Percentiles rank a stretch among this genome's conserved stretches.
phyloP scores from a whole-genome alignment of 1,139 yeast genomes.

The Diutina neorugosa region DNA sequence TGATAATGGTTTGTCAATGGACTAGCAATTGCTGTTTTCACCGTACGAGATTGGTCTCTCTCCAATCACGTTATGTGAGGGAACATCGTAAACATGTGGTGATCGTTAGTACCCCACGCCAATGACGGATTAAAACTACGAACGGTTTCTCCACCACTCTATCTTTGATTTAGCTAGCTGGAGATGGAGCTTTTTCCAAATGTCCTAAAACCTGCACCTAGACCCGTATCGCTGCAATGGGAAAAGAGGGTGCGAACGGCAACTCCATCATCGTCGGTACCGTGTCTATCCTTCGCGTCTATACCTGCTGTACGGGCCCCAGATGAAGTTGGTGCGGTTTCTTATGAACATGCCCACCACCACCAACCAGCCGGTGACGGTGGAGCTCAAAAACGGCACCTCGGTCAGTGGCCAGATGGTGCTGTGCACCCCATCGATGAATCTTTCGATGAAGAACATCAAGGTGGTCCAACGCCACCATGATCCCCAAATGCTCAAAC shows the following conservation, averaged over 20 bases:
- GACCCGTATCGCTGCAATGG: not conserved
- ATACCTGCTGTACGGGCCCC: not conserved
- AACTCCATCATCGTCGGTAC: not conserved
- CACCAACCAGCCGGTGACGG: slow-evolving; percentile 78
- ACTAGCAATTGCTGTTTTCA: too few species aligned
- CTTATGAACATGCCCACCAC: slow-evolving; percentile 62
- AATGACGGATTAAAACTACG: too few species aligned
- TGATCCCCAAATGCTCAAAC: slow-evolving; percentile 65
- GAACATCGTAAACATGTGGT: too few species aligned
- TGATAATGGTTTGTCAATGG: too few species aligned
- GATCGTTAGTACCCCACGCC: too few species aligned
- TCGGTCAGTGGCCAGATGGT: slow-evolving; percentile 75
- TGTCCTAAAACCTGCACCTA: not conserved
- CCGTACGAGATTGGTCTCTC: too few species aligned
- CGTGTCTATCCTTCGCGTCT: not conserved
- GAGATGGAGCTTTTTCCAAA: too few species aligned
- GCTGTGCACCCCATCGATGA: slow-evolving; percentile 88
- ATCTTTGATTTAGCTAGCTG: too few species aligned
- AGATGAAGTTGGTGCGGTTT: slow-evolving; percentile 46
- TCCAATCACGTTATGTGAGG: too few species aligned
- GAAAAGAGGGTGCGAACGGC: not conserved
- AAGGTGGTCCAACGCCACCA: slow-evolving; percentile 63
- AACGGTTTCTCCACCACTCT: too few species aligned
- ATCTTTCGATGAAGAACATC: slow-evolving; percentile 72
- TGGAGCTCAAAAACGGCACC: slow-evolving; percentile 90